Conservation (phyloP, 1,284 basidiomycete genomes). For the Schizopora paradoxa region DNA sequence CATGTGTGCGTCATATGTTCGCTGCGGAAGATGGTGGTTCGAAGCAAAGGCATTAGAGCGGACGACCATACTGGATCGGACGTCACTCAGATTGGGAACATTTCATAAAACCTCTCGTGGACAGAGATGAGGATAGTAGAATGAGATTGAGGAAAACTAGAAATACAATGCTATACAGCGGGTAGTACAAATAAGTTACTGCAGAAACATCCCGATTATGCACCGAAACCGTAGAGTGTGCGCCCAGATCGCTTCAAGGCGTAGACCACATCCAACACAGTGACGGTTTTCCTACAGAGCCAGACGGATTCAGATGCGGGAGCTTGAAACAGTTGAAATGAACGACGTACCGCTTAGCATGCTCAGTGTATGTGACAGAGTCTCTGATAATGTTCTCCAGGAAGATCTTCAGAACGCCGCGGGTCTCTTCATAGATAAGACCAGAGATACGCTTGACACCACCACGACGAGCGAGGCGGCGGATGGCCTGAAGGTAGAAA, state of each 20-base stretch:
- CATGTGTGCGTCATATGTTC: no score
- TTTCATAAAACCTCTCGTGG: no score
- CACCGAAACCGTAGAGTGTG: constrained; percentile 72
- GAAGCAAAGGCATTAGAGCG: no score
- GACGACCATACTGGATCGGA: no score
- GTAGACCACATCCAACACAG: constrained; percentile 77
- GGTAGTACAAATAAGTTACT: not conserved
- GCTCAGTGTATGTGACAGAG: constrained; percentile 84
- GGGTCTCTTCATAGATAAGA: constrained; percentile 91
- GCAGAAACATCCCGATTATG: constrained; percentile 32
- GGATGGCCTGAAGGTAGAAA: constrained; percentile 62
- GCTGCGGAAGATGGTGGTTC: no score
- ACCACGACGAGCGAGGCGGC: constrained; percentile 90
- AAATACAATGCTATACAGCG: no score
- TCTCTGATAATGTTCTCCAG: constrained; percentile 77
- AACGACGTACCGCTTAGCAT: constrained; percentile 61
- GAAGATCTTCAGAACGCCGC: constrained; percentile 93
- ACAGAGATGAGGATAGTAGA: no score
- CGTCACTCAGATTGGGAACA: no score
- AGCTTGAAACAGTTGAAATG: not conserved
- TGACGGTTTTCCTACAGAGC: constrained; percentile 65
- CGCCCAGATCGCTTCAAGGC: constrained; percentile 79
- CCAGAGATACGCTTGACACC: constrained; percentile 95
- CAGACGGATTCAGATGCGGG: constrained; percentile 8
- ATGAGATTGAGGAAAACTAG: no score